phyloP scores from a whole-genome alignment of 106 monocot species.

The Phalaenopsis aphrodite region DNA sequence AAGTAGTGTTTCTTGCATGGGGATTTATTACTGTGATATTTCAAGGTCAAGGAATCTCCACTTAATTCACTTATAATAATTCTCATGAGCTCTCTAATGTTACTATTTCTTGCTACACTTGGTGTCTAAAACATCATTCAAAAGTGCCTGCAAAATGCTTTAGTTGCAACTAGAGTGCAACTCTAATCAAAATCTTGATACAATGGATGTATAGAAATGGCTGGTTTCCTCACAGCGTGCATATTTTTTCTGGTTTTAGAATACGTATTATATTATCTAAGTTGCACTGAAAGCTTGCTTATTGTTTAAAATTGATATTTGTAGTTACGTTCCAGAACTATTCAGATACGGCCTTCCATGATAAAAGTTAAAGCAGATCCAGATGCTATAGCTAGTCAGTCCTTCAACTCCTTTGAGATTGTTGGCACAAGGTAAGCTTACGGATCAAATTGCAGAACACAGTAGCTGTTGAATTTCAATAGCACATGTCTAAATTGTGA shows the following conservation, averaged over 20 bases:
- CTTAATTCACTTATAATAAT: too few relatives aligned
- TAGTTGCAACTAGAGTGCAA: not conserved
- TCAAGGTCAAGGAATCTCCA: not conserved
- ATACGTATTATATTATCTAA: not conserved
- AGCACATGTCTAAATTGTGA: not conserved
- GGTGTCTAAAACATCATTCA: too few relatives aligned
- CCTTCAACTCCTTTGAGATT: conserved; percentile 61
- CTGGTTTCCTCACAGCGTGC: too few relatives aligned
- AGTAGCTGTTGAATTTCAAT: not conserved
- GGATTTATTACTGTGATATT: not conserved
- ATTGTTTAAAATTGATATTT: conserved; percentile 3
- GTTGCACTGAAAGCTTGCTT: not conserved
- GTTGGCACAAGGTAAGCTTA: conserved; percentile 49
- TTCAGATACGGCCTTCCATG: conserved; percentile 60
- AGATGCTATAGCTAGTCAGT: conserved; percentile 10
- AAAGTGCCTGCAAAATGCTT: too few relatives aligned
- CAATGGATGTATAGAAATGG: too few relatives aligned
- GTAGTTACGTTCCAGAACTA: conserved; percentile 53
- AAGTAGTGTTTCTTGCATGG: not conserved
- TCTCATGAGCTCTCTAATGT: too few relatives aligned
- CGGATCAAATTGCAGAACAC: not conserved
- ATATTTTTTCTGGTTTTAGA: not conserved
- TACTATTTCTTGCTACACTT: too few relatives aligned
- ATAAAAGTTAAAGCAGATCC: conserved; percentile 48
- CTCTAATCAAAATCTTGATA: not conserved